Conservation (phyloP, 2,329 filamentous ascomycete genomes). For the Aspergillus neoniger region DNA sequence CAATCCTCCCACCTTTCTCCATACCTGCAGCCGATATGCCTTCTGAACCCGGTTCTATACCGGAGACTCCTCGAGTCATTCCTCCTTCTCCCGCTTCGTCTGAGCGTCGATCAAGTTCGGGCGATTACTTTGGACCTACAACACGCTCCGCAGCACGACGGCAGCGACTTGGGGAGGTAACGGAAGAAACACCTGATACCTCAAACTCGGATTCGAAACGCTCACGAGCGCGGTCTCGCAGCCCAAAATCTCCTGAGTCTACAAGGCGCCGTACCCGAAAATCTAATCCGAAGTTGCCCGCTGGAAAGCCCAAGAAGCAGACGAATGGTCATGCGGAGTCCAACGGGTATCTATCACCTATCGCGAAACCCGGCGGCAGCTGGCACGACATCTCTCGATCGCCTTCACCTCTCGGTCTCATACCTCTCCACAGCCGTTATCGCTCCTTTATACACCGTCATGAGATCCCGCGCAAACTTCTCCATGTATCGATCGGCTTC, state of each 20-base stretch:
- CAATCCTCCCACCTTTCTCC: conserved; percentile 53
- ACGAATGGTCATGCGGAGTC: conserved; percentile 39
- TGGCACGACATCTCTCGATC: conserved; percentile 90
- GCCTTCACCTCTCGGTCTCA: conserved; percentile 88
- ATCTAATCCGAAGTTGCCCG: conserved; percentile 43
- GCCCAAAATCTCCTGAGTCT: conserved; percentile 36
- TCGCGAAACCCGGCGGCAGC: conserved; percentile 59
- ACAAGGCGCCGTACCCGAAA: conserved; percentile 53
- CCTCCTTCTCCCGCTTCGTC: conserved; percentile 78
- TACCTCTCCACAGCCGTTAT: conserved; percentile 93
- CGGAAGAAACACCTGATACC: conserved; percentile 49
- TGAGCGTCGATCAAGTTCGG: conserved; percentile 45
- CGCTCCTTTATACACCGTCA: conserved; percentile 91
- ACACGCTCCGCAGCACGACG: conserved; percentile 70
- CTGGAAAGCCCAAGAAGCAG: conserved; percentile 41
- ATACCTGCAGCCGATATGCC: conserved; percentile 42
- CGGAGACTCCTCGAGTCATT: conserved; percentile 81
- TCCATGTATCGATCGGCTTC: conserved; percentile 97
- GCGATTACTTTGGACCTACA: conserved; percentile 70
- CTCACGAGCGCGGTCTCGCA: conserved; percentile 66
- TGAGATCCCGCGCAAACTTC: conserved; percentile 88
- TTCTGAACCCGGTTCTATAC: conserved; percentile 59
- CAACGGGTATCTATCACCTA: conserved; percentile 41
- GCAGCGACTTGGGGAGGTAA: conserved; percentile 55
- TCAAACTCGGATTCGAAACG: conserved; percentile 56